Conservation (phyloP, 805 yeast species). For the Pichia rugopelliculosa region DNA sequence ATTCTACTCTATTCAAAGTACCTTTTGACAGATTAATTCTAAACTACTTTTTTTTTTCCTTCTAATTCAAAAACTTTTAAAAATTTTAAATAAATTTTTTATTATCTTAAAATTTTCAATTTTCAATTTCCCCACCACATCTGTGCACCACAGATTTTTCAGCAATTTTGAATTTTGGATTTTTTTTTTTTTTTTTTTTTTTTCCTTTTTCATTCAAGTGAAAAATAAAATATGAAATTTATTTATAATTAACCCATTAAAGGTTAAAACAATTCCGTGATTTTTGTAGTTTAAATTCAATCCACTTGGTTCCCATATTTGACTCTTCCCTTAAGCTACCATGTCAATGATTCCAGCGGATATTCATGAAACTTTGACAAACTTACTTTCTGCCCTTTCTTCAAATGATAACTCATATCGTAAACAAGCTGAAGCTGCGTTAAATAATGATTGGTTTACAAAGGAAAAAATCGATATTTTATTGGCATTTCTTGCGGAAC, state of each 20-base stretch:
- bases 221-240: neutral
- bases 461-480: slow-evolving; percentile 60
- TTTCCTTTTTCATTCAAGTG: neutral
- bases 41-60: too few species aligned
- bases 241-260: neutral
- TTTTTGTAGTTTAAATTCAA: neutral
- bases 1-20: too few species aligned
- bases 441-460: slow-evolving; percentile 72
- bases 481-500: slow-evolving; percentile 73
- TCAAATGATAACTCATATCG: slow-evolving; percentile 74
- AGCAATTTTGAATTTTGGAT: too few species aligned
- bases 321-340: neutral
- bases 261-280: neutral
- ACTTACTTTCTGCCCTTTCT: slow-evolving; percentile 59
- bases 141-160: neutral
- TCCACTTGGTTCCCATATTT: neutral
- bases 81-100: too few species aligned
- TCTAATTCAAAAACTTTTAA: too few species aligned
- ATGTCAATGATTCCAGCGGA: slow-evolving; percentile 55
- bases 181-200: neutral
- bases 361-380: slow-evolving; percentile 43
- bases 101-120: too few species aligned
- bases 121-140: too few species aligned
- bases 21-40: too few species aligned
- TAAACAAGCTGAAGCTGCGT: slow-evolving; percentile 62